Base-by-base conservation (phyloP, 2,329 filamentous ascomycete species). In the Plectosphaerella plurivora region DNA sequence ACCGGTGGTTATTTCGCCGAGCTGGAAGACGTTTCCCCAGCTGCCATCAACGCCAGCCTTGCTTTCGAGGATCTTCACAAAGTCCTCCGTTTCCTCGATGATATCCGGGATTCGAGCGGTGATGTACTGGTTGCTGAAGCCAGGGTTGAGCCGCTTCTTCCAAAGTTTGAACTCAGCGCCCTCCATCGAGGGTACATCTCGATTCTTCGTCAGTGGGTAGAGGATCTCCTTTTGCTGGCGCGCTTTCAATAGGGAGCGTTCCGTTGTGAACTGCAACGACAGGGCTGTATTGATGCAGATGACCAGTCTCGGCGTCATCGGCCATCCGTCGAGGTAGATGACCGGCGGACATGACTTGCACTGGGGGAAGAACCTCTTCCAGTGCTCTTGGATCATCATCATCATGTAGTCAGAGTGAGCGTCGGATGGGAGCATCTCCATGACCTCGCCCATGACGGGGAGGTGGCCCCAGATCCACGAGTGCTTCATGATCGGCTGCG, bases 101-200 rank as follows among this genome's bases (percentile, higher is more conserved):
- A 68, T 52, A 33, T 60, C 47, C 16, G 64, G 62, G 10, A 66
- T 53, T 1, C 60, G 54, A 14, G 63, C 62, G 48, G 66, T 65
- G 16, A 68, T 61, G 28, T 67, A 67, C 46, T 53, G 57, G 45
- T 60, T 65, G 53, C 59, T 67, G 53, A 67, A 67, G 57, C 65
- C 66, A 2, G 64, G 63, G 24, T 62, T 50, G 45, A 68, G 67
- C 49, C 35, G 22, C 53, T 53, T 3, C 51, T 53, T 12, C 47
- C 42, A 16, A 35, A 33, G 36, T 45, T 51, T 55, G 51, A 47
- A 55, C 20, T 52, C 51, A 4, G 52, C 47, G 42, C 47, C 53
- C 25, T 53, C 37, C 4, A 47, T 41, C 7, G 51, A 53, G 7
- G 47, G 18, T 3, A 55, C 45, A 8, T 53, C 47, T 10, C 37